Evolutionary conservation across 179 eudicot species (phyloP), one percentile per base, ranked within the genome.

Genomic region (Heliamphora pulchella): DNA sequence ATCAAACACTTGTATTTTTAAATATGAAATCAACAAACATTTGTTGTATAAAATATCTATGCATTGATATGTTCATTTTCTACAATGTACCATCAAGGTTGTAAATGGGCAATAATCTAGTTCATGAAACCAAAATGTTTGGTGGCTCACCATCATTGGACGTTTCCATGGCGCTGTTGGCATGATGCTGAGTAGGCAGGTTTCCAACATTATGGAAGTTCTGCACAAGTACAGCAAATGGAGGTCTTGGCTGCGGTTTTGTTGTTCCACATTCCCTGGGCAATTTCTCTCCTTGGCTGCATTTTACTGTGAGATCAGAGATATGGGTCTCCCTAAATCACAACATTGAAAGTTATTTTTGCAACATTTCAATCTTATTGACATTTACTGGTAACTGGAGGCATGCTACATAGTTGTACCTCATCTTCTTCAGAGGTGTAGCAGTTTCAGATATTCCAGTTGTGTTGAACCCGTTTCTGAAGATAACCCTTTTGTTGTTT

Each of bases 401-500:
- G 20, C 41, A 41, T 43, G 74, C 68, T 44, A 64, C 0, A 1
- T 20, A 50, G 46, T 46, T 48, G 39, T 90, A 96, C 99, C 98
- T 89, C 57, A 86, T 83, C 87, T 89, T 96, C 84, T 92, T 91
- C 65, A 83, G 80, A 50, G 89, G 89, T 54, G 84, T 81, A 71
- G 80, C 83, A 78, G 84, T 57, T 78, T 90, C 88, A 18, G 79
- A 77, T 77, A 81, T 69, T 70, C 81, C 85, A 59, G 84, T 86
- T 68, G 87, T 53, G 80, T 57, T 84, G 53, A 80, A 72, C 76
- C 82, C 89, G 65, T 78, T 75, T 20, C 84, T 84, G 75, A 85
- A 78, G 13, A 89, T 78, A 55, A 91, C 89, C 85, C 98, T 90
- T 85, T 89, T 93, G 86, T 89, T 91, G 85, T 89, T 90, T 39